Base-by-base conservation (phyloP, 306 rosid genomes). In the Ammopiptanthus mongolicus region DNA sequence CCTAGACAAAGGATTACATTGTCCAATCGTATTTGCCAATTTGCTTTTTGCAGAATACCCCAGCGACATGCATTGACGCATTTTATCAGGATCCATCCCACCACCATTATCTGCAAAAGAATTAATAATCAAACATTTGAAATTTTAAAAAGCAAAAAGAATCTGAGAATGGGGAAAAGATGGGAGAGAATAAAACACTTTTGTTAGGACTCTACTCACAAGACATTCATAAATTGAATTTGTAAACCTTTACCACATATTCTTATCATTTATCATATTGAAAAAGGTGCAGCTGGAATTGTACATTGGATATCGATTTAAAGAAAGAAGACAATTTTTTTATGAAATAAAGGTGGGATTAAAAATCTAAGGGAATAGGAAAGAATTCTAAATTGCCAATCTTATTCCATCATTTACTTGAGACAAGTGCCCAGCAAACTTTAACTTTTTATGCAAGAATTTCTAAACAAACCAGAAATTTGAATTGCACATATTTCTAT, bases 41-140 rank as follows among this genome's bases (percentile, higher is more conserved):
- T 92, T 90, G 97, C 90, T 90, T 85, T 96, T 96, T 34, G 34
- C 86, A 10, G 99, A 96, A 81, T 92, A 92, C 37, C 99, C 99
- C 79, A 96, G 78, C 0, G 99, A 96, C 97, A 96, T 89, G 96
- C 99, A 96, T 62, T 92, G 97, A 50, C 99, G 97, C 90, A 96
- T 90, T 86, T 92, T 96, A 68, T 96, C 97, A 2, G 99, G 98
- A 87, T 83, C 83, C 99, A 96, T 96, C 77, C 99, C 99, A 78
- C 99, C 99, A 39, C 99, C 99, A 79, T 96, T 87, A 89, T 96
- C 99, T 96, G 91, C 71, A 87, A 79, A n/a, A 63, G 65, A 85
- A 67, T 31, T 13, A 61, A 69, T 28, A 67, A 74, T 75, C 48
- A 21, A 57, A 71, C 42, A 79, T 37, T 65, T 56, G 37, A 83